These are phyloP conservation scores for Xylaria telfairii DNA, from an alignment of 495 filamentous ascomycete genomes.

Conservation along the genomic window DNA sequence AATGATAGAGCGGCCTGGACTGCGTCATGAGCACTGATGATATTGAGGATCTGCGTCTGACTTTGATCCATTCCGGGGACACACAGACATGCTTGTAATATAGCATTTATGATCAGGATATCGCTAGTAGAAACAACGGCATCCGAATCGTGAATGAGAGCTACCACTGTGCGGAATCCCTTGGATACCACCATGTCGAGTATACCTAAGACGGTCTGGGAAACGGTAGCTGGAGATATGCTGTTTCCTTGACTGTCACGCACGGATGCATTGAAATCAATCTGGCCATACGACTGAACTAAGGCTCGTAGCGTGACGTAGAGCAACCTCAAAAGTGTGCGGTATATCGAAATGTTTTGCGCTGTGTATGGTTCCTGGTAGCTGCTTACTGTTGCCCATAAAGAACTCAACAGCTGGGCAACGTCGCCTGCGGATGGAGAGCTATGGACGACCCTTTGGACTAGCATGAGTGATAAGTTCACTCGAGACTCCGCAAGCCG, in stretches of 20 bases:
- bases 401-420: slow-evolving; percentile 64
- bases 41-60: slow-evolving; percentile 68
- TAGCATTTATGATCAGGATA: slow-evolving; percentile 85
- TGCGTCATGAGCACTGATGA: slow-evolving; percentile 69
- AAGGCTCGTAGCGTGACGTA: slow-evolving; percentile 77
- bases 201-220: slow-evolving; percentile 69
- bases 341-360: slow-evolving; percentile 73
- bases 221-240: slow-evolving; percentile 44
- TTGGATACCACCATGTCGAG: slow-evolving; percentile 78
- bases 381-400: slow-evolving; percentile 71
- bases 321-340: slow-evolving; percentile 81
- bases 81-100: slow-evolving; percentile 80
- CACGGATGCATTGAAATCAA: slow-evolving; percentile 39
- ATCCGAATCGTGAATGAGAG: slow-evolving; percentile 69
- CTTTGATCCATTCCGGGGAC: slow-evolving; percentile 69
- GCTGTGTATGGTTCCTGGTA: slow-evolving; percentile 68
- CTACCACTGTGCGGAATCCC: slow-evolving; percentile 78
- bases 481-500: slow-evolving; percentile 72
- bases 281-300: slow-evolving; percentile 30
- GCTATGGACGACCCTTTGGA: slow-evolving; percentile 74
- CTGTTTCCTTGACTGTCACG: slow-evolving; percentile 44
- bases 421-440: slow-evolving; percentile 66
- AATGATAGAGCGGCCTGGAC: slow-evolving; percentile 83
- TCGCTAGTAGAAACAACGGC: slow-evolving; percentile 65
- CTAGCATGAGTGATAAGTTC: slow-evolving; percentile 75